Conservation (phyloP, 75 land plant genomes). For the Selaginella moellendorffii region DNA sequence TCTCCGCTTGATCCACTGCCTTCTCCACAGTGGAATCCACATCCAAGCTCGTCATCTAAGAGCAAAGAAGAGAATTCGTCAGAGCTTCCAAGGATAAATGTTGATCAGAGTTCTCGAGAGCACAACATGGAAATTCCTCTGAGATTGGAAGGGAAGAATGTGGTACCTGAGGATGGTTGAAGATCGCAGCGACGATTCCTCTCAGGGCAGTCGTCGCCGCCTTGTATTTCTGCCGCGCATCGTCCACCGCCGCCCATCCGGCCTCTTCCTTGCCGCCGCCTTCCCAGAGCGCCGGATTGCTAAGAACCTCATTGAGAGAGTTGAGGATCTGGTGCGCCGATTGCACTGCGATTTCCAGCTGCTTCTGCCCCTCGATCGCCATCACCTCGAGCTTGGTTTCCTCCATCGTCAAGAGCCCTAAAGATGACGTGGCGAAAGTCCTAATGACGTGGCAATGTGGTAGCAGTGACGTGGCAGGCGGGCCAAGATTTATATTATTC, state of each 20-base stretch:
- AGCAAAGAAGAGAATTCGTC: no score
- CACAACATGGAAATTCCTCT: neutral
- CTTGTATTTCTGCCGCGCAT: conserved; percentile 59
- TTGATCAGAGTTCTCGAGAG: no score
- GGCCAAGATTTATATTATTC: neutral
- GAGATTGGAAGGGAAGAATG: neutral
- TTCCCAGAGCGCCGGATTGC: conserved; percentile 69
- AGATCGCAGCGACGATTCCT: conserved; percentile 44
- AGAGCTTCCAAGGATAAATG: no score
- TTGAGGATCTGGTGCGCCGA: conserved; percentile 70
- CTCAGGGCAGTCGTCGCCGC: conserved; percentile 50
- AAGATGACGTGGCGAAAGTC: no score
- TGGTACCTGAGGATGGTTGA: conserved; percentile 35
- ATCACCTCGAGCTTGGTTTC: conserved; percentile 36
- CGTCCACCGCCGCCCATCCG: conserved; percentile 53
- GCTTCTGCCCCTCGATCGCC: conserved; percentile 56
- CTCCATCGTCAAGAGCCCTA: no score
- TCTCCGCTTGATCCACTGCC: conserved; percentile 26
- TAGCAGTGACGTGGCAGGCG: neutral
- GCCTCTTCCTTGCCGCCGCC: conserved; percentile 17
- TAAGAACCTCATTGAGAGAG: conserved; percentile 87
- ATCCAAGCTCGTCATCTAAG: neutral
- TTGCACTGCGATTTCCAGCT: conserved; percentile 59
- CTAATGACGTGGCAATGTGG: no score
- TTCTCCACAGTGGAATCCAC: conserved; percentile 17